Conservation (phyloP, 2,329 filamentous ascomycete species). For the Polychaeton citri region DNA sequence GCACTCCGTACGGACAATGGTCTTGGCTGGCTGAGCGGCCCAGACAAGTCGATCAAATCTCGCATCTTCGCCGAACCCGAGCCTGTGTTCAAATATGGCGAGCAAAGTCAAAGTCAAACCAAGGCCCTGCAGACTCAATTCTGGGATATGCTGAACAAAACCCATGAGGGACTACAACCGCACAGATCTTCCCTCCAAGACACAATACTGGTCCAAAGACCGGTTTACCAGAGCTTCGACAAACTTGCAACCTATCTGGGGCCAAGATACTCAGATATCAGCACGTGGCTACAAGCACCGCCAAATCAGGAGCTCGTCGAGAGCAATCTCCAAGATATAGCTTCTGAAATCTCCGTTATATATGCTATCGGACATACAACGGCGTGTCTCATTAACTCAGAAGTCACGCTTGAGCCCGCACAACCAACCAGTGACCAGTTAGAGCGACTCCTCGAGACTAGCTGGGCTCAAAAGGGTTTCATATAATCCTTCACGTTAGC, state of each 20-base stretch:
- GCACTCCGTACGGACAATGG: constrained; percentile 55
- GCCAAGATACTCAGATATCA: background rate
- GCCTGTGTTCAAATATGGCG: constrained; percentile 36
- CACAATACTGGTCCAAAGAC: background rate
- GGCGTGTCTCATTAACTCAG: background rate
- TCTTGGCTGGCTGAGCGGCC: constrained; percentile 52
- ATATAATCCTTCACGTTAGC: constrained; percentile 54
- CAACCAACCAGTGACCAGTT: constrained; percentile 36
- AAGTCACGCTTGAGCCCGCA: background rate
- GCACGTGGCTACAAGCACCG: background rate
- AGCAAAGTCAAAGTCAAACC: constrained; percentile 1
- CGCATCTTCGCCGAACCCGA: constrained; percentile 31
- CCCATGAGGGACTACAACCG: too few species aligned
- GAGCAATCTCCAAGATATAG: too few species aligned
- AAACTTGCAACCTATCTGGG: background rate
- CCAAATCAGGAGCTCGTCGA: background rate
- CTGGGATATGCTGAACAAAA: constrained; percentile 14
- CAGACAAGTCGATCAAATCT: constrained; percentile 41
- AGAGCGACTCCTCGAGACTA: constrained; percentile 54
- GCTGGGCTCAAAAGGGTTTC: constrained; percentile 57
- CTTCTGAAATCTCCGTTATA: too few species aligned
- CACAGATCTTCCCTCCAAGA: too few species aligned
- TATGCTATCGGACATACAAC: too few species aligned
- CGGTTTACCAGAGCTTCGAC: background rate
- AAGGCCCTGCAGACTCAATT: constrained; percentile 6